phyloP scores from a whole-genome alignment of 805 yeast genomes.

The Pichia deserticola region DNA sequence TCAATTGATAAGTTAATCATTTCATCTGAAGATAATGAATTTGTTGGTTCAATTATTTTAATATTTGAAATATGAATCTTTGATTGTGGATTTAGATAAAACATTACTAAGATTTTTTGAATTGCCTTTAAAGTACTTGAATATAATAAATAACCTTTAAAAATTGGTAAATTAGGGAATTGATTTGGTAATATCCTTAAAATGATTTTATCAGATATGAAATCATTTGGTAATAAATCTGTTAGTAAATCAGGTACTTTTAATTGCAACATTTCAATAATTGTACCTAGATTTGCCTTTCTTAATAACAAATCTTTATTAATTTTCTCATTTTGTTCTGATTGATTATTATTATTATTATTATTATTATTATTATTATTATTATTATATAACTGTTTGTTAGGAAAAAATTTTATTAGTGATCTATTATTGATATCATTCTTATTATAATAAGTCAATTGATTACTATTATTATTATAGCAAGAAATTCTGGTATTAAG shows the following conservation, averaged over 20 bases:
- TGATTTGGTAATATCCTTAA: conserved; percentile 53
- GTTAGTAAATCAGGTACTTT: conserved; percentile 46
- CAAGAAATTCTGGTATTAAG: no score
- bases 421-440: no score
- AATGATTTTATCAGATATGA: conserved; percentile 39
- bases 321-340: background rate
- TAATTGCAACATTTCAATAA: conserved; percentile 39
- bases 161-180: conserved; percentile 45
- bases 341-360: background rate
- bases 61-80: conserved; percentile 46
- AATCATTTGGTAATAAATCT: conserved; percentile 35
- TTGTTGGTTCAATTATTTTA: conserved; percentile 25
- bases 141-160: conserved; percentile 51
- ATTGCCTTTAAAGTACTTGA: conserved; percentile 50
- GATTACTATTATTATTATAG: no score
- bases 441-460: no score
- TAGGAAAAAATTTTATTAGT: background rate
- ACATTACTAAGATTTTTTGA: conserved; percentile 45
- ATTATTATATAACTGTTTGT: no score
- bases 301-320: conserved; percentile 21
- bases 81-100: conserved; percentile 46
- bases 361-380: background rate
- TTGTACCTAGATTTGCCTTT: conserved; percentile 48
- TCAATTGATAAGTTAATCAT: conserved; percentile 22
- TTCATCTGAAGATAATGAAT: conserved; percentile 19